These are phyloP conservation scores for Penium margaritaceum DNA, from an alignment of 139 green algal species.

Conservation along the genomic window DNA sequence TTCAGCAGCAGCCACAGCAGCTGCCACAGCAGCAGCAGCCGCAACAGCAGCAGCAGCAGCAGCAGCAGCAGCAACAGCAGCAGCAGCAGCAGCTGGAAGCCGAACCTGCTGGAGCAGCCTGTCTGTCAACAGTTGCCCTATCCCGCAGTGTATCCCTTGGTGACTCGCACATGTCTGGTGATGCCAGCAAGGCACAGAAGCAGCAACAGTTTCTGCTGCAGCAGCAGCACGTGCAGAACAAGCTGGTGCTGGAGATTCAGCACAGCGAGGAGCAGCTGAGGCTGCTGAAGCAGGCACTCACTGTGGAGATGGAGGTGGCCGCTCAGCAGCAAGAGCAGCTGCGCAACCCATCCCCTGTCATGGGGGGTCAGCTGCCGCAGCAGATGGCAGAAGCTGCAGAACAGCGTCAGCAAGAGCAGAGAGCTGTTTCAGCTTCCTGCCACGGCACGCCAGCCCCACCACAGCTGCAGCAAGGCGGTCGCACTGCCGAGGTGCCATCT, in stretches of 20 bases:
- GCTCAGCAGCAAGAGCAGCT: no score
- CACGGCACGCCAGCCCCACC: no score
- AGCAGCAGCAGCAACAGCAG: neutral
- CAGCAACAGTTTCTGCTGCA: neutral
- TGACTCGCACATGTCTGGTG: neutral
- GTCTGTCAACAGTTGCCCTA: neutral
- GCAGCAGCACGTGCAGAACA: neutral
- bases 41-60: neutral
- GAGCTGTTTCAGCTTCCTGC: no score
- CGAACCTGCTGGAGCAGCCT: neutral
- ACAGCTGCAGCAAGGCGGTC: no score
- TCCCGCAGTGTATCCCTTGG: neutral
- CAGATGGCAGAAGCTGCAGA: no score
- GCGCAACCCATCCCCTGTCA: no score
- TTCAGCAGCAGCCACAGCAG: slow-evolving; percentile 5
- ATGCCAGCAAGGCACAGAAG: neutral
- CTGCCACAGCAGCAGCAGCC: neutral
- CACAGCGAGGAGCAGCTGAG: no score
- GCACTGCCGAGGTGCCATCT: no score
- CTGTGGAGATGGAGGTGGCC: no score
- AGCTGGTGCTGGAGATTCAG: neutral
- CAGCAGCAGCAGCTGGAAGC: slow-evolving; percentile 6
- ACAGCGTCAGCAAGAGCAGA: no score
- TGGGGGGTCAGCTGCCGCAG: no score
- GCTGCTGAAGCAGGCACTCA: no score